phyloP scores from a whole-genome alignment of 805 yeast species.

The Candida krabiensis region DNA sequence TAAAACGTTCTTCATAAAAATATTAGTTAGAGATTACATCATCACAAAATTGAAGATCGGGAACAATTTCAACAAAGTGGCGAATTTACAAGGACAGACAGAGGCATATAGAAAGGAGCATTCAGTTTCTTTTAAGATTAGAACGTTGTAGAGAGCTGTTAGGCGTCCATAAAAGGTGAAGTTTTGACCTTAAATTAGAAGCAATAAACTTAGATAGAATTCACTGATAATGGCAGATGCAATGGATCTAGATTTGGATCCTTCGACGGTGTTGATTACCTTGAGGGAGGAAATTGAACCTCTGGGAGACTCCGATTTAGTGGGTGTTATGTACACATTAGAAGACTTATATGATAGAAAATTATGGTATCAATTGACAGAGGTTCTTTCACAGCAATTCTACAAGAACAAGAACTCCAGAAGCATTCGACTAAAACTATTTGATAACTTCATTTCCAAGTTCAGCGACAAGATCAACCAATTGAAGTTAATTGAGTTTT shows the following conservation, averaged over 20 bases:
- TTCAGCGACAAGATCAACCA: conserved; percentile 75
- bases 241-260: conserved; percentile 34
- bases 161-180: no score
- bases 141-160: no score
- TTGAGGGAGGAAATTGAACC: conserved; percentile 67
- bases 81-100: no score
- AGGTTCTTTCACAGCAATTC: conserved; percentile 55
- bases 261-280: conserved; percentile 52
- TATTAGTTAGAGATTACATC: no score
- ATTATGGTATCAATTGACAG: conserved; percentile 92
- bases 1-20: no score
- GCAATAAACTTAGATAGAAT: no score
- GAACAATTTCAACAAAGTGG: no score
- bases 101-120: no score
- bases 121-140: no score
- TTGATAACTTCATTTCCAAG: conserved; percentile 64
- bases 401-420: conserved; percentile 54
- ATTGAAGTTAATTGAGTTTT: conserved; percentile 74
- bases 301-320: conserved; percentile 43
- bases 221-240: conserved; percentile 8
- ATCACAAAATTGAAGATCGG: no score
- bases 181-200: no score
- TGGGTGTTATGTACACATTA: conserved; percentile 60
- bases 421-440: conserved; percentile 63
- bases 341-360: conserved; percentile 87